A percentile compares a stretch with the other conserved stretches of the same genome.
Conservation (phyloP, 345 rosid species). For the Linum tenue region DNA sequence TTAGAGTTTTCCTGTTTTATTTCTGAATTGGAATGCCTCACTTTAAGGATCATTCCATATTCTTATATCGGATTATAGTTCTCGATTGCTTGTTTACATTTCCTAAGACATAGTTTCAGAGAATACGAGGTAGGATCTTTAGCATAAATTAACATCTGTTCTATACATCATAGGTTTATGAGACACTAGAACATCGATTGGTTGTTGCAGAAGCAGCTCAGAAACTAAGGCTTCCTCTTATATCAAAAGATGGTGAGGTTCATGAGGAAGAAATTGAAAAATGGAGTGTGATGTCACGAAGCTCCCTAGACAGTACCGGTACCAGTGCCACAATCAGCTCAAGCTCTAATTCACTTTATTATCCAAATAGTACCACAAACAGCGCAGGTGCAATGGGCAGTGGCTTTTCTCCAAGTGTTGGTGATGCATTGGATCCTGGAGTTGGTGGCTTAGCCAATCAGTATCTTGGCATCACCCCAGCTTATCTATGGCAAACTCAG, state of each 20-base stretch:
- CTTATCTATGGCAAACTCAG: constrained; percentile 81
- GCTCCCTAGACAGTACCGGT: constrained; percentile 76
- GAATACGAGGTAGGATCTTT: not conserved
- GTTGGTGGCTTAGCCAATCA: constrained; percentile 94
- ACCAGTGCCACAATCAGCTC: constrained; percentile 70
- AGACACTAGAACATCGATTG: constrained; percentile 77
- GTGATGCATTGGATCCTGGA: constrained; percentile 53
- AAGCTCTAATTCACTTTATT: constrained; percentile 54
- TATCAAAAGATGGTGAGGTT: constrained; percentile 85
- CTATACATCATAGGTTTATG: constrained; percentile 52
- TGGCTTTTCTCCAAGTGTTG: constrained; percentile 24
- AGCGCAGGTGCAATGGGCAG: constrained; percentile 29
- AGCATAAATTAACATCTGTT: not conserved
- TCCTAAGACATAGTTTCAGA: not conserved
- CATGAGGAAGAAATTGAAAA: constrained; percentile 91
- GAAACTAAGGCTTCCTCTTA: constrained; percentile 84
- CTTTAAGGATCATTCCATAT: not conserved
- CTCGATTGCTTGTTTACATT: not conserved
- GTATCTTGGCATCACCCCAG: constrained; percentile 82
- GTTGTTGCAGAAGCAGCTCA: constrained; percentile 96
- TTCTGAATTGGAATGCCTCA: not conserved
- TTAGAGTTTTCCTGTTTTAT: not conserved
- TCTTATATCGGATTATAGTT: not conserved
- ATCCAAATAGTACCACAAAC: constrained; percentile 47
- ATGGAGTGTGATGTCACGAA: constrained; percentile 73